Evolutionary conservation across 164 flowering plant genomes (phyloP), one percentile per base, ranked within the genome.

Genomic region (Stephania yunnanensis): DNA sequence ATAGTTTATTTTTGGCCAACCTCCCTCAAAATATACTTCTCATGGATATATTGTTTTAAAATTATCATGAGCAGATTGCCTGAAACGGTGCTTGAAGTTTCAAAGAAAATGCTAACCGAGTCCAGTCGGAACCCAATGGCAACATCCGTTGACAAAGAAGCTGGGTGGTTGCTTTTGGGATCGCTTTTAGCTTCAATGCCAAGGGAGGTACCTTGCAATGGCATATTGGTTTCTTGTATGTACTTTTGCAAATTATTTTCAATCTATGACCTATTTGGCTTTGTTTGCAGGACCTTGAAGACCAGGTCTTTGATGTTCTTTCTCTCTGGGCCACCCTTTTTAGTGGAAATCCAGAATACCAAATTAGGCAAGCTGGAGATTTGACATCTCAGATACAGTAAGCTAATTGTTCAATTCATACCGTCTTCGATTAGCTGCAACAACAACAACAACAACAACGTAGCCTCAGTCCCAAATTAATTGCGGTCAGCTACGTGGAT

Each of bases 271-370:
- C 30, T 71, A 71, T 70, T 68, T 70, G 65, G 81, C 72, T 30
- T 30, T 80, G 63, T 64, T 1, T 82, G 71, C 84, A 96, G 99
- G 99, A 92, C 79, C 91, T 96, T 78, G 93, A 92, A 77, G 97
- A 90, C 73, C 93, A 96, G 74, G 93, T 90, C 74, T 96, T 94
- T 88, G 98, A 94, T 83, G 88, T 96, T 79, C 89, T 96, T 78
- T 84, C 97, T 46, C 82, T 94, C 20, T 94, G 98, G 97, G 93
- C 95, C 79, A 71, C 85, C 42, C 75, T 86, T 61, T 96, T 96
- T 78, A 84, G 82, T 75, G 92, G 97, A 78, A 86, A 83, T 85
- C 78, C 78, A 45, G 92, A 87, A n/a, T 67, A 77, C 70, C 81
- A 78, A 77, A 70, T 82, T 46, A 82, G 76, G 74, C 85, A 87